Evolutionary conservation across 2,329 filamentous ascomycete genomes (phyloP).

Genomic region (Talaromyces sp.): DNA sequence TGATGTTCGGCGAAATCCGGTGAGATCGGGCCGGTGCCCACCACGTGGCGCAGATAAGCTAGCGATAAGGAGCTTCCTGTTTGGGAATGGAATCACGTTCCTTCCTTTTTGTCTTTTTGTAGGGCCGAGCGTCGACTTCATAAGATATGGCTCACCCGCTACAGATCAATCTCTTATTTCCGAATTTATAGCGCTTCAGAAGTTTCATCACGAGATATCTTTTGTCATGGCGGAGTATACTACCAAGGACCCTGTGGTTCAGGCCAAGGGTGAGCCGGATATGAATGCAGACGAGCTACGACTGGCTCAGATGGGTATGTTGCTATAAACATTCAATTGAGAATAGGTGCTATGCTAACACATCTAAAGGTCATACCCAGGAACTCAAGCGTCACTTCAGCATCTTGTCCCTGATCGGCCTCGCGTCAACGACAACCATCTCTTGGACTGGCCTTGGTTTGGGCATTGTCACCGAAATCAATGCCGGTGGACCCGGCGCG

Average conservation of each 20-base stretch:
- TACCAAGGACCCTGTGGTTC: conserved; percentile 16
- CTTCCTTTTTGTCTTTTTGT: not conserved
- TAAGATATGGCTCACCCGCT: conserved; percentile 1
- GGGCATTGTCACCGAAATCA: conserved; percentile 47
- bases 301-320: conserved; percentile 45
- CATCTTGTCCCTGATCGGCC: conserved; percentile 47
- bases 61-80: not conserved
- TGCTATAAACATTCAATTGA: not conserved
- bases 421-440: conserved; percentile 51
- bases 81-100: not conserved
- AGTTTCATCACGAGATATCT: not conserved
- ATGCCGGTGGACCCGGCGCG: conserved; percentile 46
- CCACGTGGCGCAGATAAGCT: not conserved
- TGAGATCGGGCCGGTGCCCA: conserved; percentile 6
- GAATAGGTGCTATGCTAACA: conserved; percentile 8
- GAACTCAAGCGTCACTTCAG: conserved; percentile 50
- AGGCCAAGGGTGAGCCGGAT: conserved; percentile 27
- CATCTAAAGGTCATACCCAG: conserved; percentile 44
- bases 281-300: conserved; percentile 36
- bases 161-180: not conserved
- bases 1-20: not conserved
- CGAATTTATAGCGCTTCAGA: not conserved
- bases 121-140: not conserved
- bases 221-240: conserved; percentile 3
- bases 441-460: conserved; percentile 36